phyloP scores from a whole-genome alignment of 768 basidiomycete species.

The Candolleomyces efflorescens region DNA sequence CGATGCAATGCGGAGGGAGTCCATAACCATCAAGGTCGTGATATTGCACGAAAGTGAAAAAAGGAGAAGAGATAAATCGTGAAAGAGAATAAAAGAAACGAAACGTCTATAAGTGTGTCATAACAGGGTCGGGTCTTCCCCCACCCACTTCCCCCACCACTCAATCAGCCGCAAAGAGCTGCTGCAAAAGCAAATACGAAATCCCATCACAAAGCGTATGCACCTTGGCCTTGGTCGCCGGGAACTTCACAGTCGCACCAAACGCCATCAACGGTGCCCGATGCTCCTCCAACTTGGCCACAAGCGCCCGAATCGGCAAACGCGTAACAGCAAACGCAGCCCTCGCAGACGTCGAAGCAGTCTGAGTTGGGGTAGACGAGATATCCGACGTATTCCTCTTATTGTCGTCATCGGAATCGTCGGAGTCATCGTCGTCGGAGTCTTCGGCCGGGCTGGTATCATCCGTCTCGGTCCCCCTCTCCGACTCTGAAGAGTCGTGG shows the following conservation, averaged over 20 bases:
- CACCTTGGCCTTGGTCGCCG: conserved; percentile 33
- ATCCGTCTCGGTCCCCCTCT: neutral
- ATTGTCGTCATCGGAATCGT: neutral
- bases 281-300: conserved; percentile 23
- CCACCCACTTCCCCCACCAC: neutral
- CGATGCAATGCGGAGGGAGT: neutral
- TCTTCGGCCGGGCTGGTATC: neutral
- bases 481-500: neutral
- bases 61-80: neutral
- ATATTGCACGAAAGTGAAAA: neutral
- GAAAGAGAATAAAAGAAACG: conserved; percentile 2
- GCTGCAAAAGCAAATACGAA: conserved; percentile 33
- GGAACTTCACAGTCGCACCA: conserved; percentile 26
- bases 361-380: too few relatives aligned
- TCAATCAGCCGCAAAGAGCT: conserved; percentile 17
- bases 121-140: neutral
- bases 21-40: neutral
- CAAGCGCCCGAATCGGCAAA: conserved; percentile 13
- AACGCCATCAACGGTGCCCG: conserved; percentile 22
- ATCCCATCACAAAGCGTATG: conserved; percentile 35
- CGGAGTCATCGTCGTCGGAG: neutral
- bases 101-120: neutral
- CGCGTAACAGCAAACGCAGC: neutral
- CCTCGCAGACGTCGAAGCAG: neutral
- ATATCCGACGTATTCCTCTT: neutral